phyloP scores from a whole-genome alignment of 2,329 filamentous ascomycete genomes.

The Cytospora piceicola region DNA sequence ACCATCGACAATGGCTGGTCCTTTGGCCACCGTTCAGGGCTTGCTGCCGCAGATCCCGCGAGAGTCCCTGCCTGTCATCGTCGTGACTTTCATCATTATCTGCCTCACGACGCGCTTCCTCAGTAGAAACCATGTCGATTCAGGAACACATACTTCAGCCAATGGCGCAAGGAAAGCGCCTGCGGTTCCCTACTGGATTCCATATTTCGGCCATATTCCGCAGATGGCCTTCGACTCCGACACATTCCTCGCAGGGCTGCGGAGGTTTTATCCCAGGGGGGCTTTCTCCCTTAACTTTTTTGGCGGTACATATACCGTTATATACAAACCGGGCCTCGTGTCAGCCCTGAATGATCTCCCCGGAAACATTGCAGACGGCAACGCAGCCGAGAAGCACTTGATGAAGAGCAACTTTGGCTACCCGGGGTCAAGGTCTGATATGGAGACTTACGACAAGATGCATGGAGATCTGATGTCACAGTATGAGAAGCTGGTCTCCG shows the following conservation, averaged over 20 bases:
- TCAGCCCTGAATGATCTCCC: constrained; percentile 39
- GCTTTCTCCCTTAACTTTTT: constrained; percentile 43
- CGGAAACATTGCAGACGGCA: constrained; percentile 35
- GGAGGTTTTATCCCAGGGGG: constrained; percentile 40
- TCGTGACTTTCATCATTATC: constrained; percentile 22
- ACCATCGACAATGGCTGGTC: constrained; percentile 9
- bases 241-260: constrained; percentile 39
- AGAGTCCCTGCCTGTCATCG: constrained; percentile 13
- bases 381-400: constrained; percentile 35
- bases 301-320: constrained; percentile 40
- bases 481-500: constrained; percentile 37
- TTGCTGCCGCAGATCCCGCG: constrained; percentile 16
- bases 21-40: neutral
- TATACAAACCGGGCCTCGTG: constrained; percentile 41
- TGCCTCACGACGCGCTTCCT: constrained; percentile 28
- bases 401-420: constrained; percentile 42
- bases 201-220: constrained; percentile 43
- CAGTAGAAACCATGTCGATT: constrained; percentile 13
- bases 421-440: constrained; percentile 31
- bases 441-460: constrained; percentile 38
- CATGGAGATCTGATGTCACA: constrained; percentile 36
- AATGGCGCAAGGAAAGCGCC: constrained; percentile 15
- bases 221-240: constrained; percentile 39
- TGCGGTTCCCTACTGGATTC: constrained; percentile 41
- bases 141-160: neutral